Evolutionary conservation across 2,329 filamentous ascomycete genomes (phyloP), one percentile per base, ranked within the genome.

Genomic region (Albophoma yamanashiensis): DNA sequence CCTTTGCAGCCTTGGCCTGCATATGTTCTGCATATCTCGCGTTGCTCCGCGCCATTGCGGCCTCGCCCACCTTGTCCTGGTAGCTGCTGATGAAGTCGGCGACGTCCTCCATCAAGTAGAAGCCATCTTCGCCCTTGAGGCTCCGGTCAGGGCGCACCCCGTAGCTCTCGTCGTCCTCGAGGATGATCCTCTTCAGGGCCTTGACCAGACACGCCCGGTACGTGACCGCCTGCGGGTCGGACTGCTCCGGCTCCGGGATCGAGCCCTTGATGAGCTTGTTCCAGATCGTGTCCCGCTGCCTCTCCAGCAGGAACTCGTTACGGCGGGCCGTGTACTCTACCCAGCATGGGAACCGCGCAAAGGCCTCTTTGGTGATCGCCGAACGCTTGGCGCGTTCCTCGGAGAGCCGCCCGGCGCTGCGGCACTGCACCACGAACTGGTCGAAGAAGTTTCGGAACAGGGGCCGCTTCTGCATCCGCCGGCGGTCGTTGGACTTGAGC

Each of bases 381-480:
- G 79, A 72, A 27, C 85, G 74, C 2, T 68, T 70, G 1, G 67
- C 64, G 0, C 57, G 65, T 39, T 62, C 65, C 27, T 63, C 57
- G 1, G 67, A 56, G 59, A 76, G 78, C 1, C 70, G 71, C 0
- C 73, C 74, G 31, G 76, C 61, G 0, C 71, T 71, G 1, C 77
- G 74, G 61, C 82, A 81, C 2, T 66, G 67, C 0, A 85, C 84
- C n/a, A 88, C 71, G 63, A 83, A 91, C 6, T 86, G 82, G 1
- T 86, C 77, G 5, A 87, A 69, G 80, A 88, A 92, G 7, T 70
- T 69, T 2, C 75, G 74, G 67, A 85, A 91, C 36, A 85, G 76
- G 0, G 79, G 78, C 0, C 89, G 79, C 47, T 77, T 75, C 0
- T 64, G 69, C 73, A 85, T 76, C 2, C 85, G 79, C 27, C 78